Conservation (phyloP, 495 filamentous ascomycete genomes). For the Lasiosphaeria hispida region DNA sequence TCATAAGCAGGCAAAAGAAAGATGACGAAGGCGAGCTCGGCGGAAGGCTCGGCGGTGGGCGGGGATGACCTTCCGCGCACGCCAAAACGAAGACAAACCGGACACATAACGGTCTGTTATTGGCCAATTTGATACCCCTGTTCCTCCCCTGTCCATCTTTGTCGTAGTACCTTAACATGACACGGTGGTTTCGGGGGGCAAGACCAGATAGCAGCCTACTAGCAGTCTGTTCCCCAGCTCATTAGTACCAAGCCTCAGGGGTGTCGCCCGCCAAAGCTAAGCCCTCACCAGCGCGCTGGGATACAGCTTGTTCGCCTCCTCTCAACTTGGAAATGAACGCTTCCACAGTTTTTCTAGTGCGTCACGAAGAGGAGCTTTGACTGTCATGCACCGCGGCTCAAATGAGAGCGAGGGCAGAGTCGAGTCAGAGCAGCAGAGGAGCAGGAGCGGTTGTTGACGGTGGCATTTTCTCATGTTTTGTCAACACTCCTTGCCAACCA, state of each 20-base stretch:
- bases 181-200: neutral
- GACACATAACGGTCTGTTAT: conserved; percentile 1
- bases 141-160: neutral
- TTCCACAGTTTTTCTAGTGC: conserved; percentile 10
- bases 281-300: conserved; percentile 4
- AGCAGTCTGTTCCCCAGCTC: conserved; percentile 6
- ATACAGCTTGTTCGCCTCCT: conserved; percentile 4
- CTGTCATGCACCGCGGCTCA: neutral
- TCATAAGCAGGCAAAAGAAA: neutral
- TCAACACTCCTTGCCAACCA: no score
- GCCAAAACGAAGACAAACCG: conserved; percentile 23
- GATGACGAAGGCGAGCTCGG: conserved; percentile 23
- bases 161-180: neutral
- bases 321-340: conserved; percentile 1
- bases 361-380: neutral
- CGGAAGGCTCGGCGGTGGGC: conserved; percentile 30
- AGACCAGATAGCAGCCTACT: neutral
- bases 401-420: no score
- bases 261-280: neutral
- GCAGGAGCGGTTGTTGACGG: no score
- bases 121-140: conserved; percentile 5
- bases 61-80: conserved; percentile 9
- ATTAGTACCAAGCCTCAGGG: conserved; percentile 4
- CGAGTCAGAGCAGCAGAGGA: no score
- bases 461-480: no score